These are phyloP conservation scores for Pyrenophora graminea DNA, from an alignment of 2,329 filamentous ascomycete genomes.

Conservation along the genomic window DNA sequence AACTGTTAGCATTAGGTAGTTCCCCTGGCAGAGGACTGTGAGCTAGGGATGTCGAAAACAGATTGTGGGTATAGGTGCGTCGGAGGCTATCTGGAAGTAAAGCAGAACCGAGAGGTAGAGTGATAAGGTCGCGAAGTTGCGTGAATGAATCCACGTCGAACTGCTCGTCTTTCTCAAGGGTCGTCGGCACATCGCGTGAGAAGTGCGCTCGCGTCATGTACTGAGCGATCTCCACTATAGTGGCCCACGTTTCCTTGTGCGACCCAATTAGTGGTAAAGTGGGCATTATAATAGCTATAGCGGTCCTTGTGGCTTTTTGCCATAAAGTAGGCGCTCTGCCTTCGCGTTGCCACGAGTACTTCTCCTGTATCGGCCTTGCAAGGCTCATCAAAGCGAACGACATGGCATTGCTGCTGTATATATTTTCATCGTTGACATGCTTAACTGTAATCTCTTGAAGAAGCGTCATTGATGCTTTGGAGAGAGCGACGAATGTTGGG, in stretches of 20 bases:
- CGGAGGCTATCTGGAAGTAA: constrained; percentile 69
- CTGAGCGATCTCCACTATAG: constrained; percentile 43
- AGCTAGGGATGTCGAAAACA: constrained; percentile 83
- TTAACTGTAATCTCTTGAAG: constrained; percentile 64
- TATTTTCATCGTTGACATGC: constrained; percentile 65
- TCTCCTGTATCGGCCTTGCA: constrained; percentile 71
- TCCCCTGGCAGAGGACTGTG: constrained; percentile 69
- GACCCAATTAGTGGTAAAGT: constrained; percentile 58
- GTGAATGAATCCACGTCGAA: constrained; percentile 81
- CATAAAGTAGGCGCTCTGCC: constrained; percentile 76
- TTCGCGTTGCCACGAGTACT: constrained; percentile 76
- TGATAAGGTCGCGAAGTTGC: constrained; percentile 71
- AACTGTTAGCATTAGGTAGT: constrained; percentile 54
- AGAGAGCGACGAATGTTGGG: constrained; percentile 87
- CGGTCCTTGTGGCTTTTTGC: constrained; percentile 75
- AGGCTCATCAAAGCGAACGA: constrained; percentile 68
- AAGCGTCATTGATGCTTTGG: constrained; percentile 77
- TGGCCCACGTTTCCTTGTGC: constrained; percentile 66
- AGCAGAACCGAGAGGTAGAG: constrained; percentile 70
- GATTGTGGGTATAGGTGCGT: constrained; percentile 69
- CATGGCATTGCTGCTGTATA: constrained; percentile 72
- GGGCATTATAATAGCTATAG: constrained; percentile 68
- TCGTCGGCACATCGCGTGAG: constrained; percentile 42
- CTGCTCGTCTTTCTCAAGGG: constrained; percentile 65
- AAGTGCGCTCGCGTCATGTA: constrained; percentile 47